Evolutionary conservation across 1,139 yeast genomes (phyloP).

Genomic region (Yamadazyma atlantica): DNA sequence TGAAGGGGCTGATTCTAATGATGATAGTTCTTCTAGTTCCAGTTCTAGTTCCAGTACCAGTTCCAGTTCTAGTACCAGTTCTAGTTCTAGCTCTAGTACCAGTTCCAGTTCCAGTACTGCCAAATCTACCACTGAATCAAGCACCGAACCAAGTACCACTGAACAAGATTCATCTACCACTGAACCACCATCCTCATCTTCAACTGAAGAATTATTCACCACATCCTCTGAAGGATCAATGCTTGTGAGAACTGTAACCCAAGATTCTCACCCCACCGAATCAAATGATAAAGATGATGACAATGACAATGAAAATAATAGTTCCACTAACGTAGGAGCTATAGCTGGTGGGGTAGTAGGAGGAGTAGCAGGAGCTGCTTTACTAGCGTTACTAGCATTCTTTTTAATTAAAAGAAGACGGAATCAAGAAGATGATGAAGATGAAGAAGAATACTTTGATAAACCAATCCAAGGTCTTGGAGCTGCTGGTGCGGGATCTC

Average conservation of each 20-base stretch:
- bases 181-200: constrained; percentile 5
- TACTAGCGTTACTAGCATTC: constrained; percentile 45
- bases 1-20: constrained; percentile 8
- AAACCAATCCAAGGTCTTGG: constrained; percentile 22
- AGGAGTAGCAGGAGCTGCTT: constrained; percentile 49
- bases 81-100: too few relatives aligned
- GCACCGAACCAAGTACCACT: constrained; percentile 11
- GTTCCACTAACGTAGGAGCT: constrained; percentile 44
- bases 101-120: constrained; percentile 10
- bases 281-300: constrained; percentile 5
- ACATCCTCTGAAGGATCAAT: constrained; percentile 18
- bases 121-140: constrained; percentile 7
- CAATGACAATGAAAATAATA: constrained; percentile 8
- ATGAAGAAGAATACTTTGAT: constrained; percentile 48
- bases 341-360: constrained; percentile 74
- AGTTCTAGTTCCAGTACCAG: constrained; percentile 19
- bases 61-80: constrained; percentile 11
- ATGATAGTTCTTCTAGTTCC: constrained; percentile 4
- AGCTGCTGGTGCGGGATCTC: constrained; percentile 17
- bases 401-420: constrained; percentile 48
- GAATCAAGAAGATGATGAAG: constrained; percentile 48
- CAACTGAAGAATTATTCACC: constrained; percentile 14
- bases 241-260: constrained; percentile 21
- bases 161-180: constrained; percentile 7
- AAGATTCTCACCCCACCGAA: constrained; percentile 11